Percentiles rank a stretch among this genome's conserved stretches.
Evolutionary conservation across 2,329 filamentous ascomycete species (phyloP).

Genomic region (Fusarium decemcellulare): DNA sequence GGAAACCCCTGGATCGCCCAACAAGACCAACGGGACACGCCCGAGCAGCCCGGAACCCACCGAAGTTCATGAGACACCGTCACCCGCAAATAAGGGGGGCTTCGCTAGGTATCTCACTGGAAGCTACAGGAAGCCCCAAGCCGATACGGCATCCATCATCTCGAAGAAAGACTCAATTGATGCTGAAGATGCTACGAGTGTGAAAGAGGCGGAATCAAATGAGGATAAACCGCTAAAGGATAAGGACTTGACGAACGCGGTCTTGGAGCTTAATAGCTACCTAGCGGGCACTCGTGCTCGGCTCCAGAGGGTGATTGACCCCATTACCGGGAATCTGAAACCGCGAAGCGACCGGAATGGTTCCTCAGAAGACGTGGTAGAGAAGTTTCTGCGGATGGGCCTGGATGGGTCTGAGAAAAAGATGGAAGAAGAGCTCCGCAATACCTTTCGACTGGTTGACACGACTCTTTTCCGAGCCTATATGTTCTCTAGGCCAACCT

Average conservation of each 20-base stretch:
- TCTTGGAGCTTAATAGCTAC: constrained; percentile 87
- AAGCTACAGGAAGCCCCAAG: constrained; percentile 59
- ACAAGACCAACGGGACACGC: constrained; percentile 47
- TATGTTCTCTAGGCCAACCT: constrained; percentile 89
- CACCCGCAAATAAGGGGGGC: constrained; percentile 58
- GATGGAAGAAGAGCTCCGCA: constrained; percentile 79
- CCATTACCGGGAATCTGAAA: constrained; percentile 73
- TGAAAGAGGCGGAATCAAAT: constrained; percentile 58
- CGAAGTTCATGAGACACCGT: constrained; percentile 49
- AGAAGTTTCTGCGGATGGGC: constrained; percentile 66
- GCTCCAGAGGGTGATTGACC: constrained; percentile 73
- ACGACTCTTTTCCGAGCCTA: constrained; percentile 95
- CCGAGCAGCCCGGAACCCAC: constrained; percentile 47
- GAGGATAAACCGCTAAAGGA: constrained; percentile 76
- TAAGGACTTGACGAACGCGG: constrained; percentile 86
- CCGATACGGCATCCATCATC: constrained; percentile 72
- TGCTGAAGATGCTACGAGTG: constrained; percentile 68
- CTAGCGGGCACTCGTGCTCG: constrained; percentile 85
- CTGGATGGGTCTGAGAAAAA: constrained; percentile 67
- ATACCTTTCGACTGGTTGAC: constrained; percentile 88
- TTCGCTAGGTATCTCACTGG: constrained; percentile 69
- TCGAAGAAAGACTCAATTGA: constrained; percentile 69
- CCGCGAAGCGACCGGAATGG: constrained; percentile 60
- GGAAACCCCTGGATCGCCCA: constrained; percentile 48
- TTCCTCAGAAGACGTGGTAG: constrained; percentile 65